phyloP scores from a whole-genome alignment of 169 alveolate species.

The Eimeria falciformis region DNA sequence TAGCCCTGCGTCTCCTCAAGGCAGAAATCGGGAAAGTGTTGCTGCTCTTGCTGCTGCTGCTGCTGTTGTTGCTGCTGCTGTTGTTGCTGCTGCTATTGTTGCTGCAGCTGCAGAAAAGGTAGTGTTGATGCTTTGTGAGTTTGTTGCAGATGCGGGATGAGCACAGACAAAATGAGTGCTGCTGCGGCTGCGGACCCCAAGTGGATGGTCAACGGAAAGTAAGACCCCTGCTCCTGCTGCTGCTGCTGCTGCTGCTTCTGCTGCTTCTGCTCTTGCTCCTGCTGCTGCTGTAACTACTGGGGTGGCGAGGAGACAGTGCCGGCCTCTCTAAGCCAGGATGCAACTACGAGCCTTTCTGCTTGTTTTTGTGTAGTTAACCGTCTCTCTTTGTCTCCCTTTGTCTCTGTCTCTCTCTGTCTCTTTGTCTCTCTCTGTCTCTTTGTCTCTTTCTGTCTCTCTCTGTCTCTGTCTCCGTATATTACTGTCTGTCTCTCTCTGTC shows the following conservation, averaged over 20 bases:
- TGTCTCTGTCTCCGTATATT: too few relatives aligned
- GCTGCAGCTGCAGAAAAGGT: not conserved
- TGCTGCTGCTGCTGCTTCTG: slow-evolving; percentile 7
- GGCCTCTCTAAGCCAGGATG: too few relatives aligned
- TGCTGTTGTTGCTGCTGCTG: slow-evolving; percentile 4
- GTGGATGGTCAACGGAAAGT: slow-evolving; percentile 14
- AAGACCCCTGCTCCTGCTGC: not conserved
- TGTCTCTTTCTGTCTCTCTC: too few relatives aligned
- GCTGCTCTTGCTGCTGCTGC: slow-evolving; percentile 20
- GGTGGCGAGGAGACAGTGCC: too few relatives aligned
- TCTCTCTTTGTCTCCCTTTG: too few relatives aligned
- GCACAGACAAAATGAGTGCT: not conserved
- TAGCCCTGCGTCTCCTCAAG: slow-evolving; percentile 18
- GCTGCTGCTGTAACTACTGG: slow-evolving; percentile 37
- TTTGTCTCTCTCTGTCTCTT: too few relatives aligned
- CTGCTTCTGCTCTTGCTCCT: not conserved
- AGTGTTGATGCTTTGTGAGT: not conserved
- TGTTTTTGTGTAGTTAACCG: too few relatives aligned
- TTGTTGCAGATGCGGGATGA: slow-evolving; percentile 26
- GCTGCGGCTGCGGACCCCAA: not conserved
- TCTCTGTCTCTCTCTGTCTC: too few relatives aligned
- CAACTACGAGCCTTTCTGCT: too few relatives aligned
- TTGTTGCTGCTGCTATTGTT: slow-evolving; percentile 29
- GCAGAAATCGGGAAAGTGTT: not conserved
- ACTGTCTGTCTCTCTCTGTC: too few relatives aligned